Conservation (phyloP, 1,284 basidiomycete genomes). For the Ustanciosporium gigantosporum region DNA sequence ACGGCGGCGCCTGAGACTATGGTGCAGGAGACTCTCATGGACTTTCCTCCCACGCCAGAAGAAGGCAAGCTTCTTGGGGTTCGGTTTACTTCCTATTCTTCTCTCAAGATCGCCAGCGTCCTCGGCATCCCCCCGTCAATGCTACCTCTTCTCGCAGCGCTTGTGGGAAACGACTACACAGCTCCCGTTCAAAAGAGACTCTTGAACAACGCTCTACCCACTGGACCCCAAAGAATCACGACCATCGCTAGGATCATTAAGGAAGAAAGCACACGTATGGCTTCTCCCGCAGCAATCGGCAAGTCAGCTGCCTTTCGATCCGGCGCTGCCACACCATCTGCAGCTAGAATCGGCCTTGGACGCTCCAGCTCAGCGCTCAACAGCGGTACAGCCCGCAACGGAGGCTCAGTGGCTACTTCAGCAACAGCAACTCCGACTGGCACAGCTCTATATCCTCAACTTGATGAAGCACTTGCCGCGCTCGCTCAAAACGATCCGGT, state of each 20-base stretch:
- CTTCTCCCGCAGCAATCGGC: constrained; percentile 7
- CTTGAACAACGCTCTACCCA: constrained; percentile 34
- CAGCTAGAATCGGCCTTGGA: constrained; percentile 12
- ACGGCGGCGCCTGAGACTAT: background rate
- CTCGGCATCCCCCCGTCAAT: constrained; percentile 39
- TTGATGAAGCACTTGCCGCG: constrained; percentile 18
- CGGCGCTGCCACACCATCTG: constrained; percentile 21
- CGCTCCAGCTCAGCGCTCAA: background rate
- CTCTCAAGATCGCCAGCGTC: constrained; percentile 33
- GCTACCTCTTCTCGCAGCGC: constrained; percentile 44
- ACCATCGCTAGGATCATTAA: constrained; percentile 35
- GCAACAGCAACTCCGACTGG: constrained; percentile 38
- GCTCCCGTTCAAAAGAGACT: constrained; percentile 31
- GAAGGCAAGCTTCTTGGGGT: constrained; percentile 14
- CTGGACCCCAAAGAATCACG: constrained; percentile 24
- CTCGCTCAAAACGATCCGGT: constrained; percentile 42
- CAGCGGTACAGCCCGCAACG: constrained; percentile 1
- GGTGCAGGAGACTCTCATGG: background rate
- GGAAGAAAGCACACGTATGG: constrained; percentile 32
- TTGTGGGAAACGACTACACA: constrained; percentile 54
- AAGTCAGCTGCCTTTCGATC: constrained; percentile 4
- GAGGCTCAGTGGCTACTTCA: constrained; percentile 18
- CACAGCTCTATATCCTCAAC: constrained; percentile 21
- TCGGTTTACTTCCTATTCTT: constrained; percentile 37
- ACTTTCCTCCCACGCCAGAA: constrained; percentile 6